Evolutionary conservation across 306 rosid species (phyloP).

Genomic region (Begonia masoniana): DNA sequence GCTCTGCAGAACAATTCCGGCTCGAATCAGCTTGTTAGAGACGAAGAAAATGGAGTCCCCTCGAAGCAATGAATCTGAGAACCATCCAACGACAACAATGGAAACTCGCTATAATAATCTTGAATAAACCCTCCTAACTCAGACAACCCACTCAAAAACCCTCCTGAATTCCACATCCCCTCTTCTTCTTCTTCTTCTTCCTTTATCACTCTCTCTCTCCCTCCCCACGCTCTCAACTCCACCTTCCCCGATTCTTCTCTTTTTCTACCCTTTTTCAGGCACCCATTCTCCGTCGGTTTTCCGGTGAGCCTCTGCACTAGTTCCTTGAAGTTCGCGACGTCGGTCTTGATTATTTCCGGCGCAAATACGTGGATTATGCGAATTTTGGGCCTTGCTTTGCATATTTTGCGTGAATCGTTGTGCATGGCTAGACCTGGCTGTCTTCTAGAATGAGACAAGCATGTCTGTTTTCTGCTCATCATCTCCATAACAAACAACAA

Average conservation of each 20-base stretch:
- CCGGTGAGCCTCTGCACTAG: slow-evolving; percentile 80
- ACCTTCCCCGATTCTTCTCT: slow-evolving; percentile 15
- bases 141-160: slow-evolving; percentile 45
- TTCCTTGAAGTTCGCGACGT: slow-evolving; percentile 67
- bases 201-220: slow-evolving; percentile 22
- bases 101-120: slow-evolving; percentile 48
- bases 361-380: slow-evolving; percentile 87
- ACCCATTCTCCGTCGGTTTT: slow-evolving; percentile 32
- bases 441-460: slow-evolving; percentile 5
- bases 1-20: slow-evolving; percentile 5
- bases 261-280: neutral
- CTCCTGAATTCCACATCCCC: slow-evolving; percentile 37
- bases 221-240: slow-evolving; percentile 20
- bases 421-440: slow-evolving; percentile 31
- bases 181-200: slow-evolving; percentile 32
- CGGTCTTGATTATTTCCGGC: slow-evolving; percentile 79
- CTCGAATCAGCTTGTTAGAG: neutral
- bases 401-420: slow-evolving; percentile 38
- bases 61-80: slow-evolving; percentile 38
- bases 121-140: slow-evolving; percentile 70
- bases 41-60: slow-evolving; percentile 28
- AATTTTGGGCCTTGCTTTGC: slow-evolving; percentile 61
- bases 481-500: slow-evolving; percentile 24
- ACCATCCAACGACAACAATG: slow-evolving; percentile 39
- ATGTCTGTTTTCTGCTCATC: slow-evolving; percentile 19